phyloP scores from a whole-genome alignment of 2,329 filamentous ascomycete species.

The Stagonosporopsis cucurbitacearum region DNA sequence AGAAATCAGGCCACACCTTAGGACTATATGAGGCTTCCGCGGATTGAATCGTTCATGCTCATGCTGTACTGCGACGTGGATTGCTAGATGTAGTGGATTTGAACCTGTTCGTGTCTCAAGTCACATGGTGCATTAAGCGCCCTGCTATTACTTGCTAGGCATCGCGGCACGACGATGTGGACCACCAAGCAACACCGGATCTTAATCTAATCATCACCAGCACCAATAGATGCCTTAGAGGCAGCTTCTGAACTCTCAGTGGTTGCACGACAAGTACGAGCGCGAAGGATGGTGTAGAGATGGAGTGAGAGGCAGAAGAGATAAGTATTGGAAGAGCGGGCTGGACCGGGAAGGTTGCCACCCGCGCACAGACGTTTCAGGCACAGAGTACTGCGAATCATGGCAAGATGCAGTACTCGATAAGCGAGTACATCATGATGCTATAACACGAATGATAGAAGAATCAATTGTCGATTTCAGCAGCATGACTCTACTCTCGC shows the following conservation, averaged over 20 bases:
- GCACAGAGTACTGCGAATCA: background rate
- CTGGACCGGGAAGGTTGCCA: slow-evolving; percentile 17
- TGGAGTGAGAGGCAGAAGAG: slow-evolving; percentile 7
- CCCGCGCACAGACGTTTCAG: slow-evolving; percentile 22
- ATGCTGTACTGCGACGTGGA: slow-evolving; percentile 40
- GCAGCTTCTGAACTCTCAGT: slow-evolving; percentile 5
- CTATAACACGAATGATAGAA: background rate
- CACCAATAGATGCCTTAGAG: slow-evolving; percentile 19
- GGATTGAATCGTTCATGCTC: slow-evolving; percentile 28
- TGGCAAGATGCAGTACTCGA: slow-evolving; percentile 5
- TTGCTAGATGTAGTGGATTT: slow-evolving; percentile 34
- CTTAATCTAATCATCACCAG: slow-evolving; percentile 1
- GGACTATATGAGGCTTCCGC: slow-evolving; percentile 39
- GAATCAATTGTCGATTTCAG: background rate
- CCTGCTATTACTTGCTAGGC: slow-evolving; percentile 21
- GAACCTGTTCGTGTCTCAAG: slow-evolving; percentile 38
- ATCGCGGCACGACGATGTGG: slow-evolving; percentile 1
- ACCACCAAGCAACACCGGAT: background rate
- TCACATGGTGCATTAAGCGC: slow-evolving; percentile 32
- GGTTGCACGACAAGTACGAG: background rate
- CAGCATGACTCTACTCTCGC: background rate
- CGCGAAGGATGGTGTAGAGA: slow-evolving; percentile 10
- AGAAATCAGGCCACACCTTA: slow-evolving; percentile 41
- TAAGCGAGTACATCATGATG: background rate
- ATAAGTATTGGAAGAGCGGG: slow-evolving; percentile 1